Evolutionary conservation across 2,329 filamentous ascomycete genomes (phyloP).

Genomic region (Aspergillus intermedius): DNA sequence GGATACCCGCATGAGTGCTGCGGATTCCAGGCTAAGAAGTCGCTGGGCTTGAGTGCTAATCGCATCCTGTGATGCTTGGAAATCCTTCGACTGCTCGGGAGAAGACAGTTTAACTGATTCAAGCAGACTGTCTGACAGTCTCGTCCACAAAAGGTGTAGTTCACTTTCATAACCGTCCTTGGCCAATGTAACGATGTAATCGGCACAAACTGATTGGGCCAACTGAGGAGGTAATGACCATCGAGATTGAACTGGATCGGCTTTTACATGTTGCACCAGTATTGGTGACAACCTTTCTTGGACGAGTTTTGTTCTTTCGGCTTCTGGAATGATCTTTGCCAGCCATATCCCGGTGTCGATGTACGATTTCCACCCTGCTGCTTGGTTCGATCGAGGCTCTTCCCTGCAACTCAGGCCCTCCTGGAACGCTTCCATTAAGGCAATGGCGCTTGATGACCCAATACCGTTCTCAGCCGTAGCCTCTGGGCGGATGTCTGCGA

Average conservation of each 20-base stretch:
- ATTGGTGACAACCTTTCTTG: slow-evolving; percentile 47
- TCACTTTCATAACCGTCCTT: slow-evolving; percentile 41
- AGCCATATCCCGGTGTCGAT: slow-evolving; percentile 57
- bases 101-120: slow-evolving; percentile 65
- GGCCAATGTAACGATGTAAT: slow-evolving; percentile 33
- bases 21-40: slow-evolving; percentile 55
- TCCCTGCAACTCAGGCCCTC: slow-evolving; percentile 66
- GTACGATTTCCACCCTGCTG: slow-evolving; percentile 69
- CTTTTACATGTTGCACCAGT: slow-evolving; percentile 48
- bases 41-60: slow-evolving; percentile 61
- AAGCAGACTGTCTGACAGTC: slow-evolving; percentile 56
- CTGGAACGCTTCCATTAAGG: slow-evolving; percentile 62
- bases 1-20: slow-evolving; percentile 25
- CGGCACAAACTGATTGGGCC: slow-evolving; percentile 31
- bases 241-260: slow-evolving; percentile 37
- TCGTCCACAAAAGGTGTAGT: slow-evolving; percentile 56
- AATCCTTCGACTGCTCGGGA: slow-evolving; percentile 75
- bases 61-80: slow-evolving; percentile 62
- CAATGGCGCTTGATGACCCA: slow-evolving; percentile 47
- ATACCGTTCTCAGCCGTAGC: slow-evolving; percentile 15
- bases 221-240: slow-evolving; percentile 46
- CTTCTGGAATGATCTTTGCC: slow-evolving; percentile 40
- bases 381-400: slow-evolving; percentile 63
- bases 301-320: slow-evolving; percentile 43
- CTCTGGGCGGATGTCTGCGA: slow-evolving; percentile 22